Base-by-base conservation (phyloP, 2,329 filamentous ascomycete genomes). In the Epichloe sibirici region DNA sequence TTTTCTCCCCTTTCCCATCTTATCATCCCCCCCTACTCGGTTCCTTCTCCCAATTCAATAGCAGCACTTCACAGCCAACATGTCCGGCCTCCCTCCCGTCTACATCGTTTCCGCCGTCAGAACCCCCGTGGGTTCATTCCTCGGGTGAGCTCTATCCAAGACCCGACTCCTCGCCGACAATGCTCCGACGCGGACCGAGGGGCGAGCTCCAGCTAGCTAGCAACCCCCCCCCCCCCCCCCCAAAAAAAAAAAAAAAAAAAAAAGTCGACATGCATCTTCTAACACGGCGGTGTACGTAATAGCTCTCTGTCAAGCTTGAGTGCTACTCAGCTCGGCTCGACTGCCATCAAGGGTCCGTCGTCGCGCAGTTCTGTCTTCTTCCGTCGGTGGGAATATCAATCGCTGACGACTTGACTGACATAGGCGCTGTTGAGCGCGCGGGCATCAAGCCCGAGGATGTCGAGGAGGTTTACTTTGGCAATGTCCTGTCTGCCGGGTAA, bases 401-500 rank as follows among this genome's bases (percentile, higher is more conserved):
- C 28, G 37, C 53, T 49, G 8, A 25, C 46, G 8, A 25, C 46
- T 31, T 31, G 31, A 31, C 13, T 47, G 15, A 53, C 35, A 15
- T 53, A 85, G 81, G 77, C 63, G 91, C 91, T 56, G 81, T 98
- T 60, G 86, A 90, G 73, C 86, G 89, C 64, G 88, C 86, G 46
- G 84, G 93, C 52, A 82, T 98, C 74, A 90, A 94, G 74, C 79
- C 89, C 52, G 82, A 90, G 64, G 82, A 95, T 68, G 88, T 98
- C 54, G 83, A 98, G 68, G 93, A 98, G 71, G 89, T 98, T 66
- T 94, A 93, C 77, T 94, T 96, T 67, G 93, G 93, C 71, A 98
- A 98, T 76, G 93, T 98, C 60, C 81, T 98, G 64, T 95, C 90
- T 55, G 93, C 91, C 69, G 90, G 91, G 90, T 95, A 79, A 63